Evolutionary conservation across 169 alveolate species (phyloP).

Genomic region (Eimeria falciformis): DNA sequence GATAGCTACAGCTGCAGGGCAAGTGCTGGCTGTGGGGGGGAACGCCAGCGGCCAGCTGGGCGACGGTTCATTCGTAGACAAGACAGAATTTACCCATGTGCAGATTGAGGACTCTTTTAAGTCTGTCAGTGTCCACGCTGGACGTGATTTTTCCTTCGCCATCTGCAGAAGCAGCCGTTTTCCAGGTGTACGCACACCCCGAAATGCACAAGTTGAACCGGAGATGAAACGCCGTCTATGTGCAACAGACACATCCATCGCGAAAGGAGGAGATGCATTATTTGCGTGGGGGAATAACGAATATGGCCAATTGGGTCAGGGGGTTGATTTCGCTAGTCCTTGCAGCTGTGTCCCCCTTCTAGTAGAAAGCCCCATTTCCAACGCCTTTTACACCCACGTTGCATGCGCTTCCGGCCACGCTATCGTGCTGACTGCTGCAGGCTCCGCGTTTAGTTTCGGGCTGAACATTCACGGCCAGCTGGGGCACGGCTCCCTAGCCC

Average conservation of each 20-base stretch:
- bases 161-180: neutral
- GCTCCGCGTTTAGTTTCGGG: neutral
- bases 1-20: neutral
- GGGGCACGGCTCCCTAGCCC: neutral
- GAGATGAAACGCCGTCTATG: no score
- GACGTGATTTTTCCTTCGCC: neutral
- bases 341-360: neutral
- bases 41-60: neutral
- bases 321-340: neutral
- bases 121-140: neutral
- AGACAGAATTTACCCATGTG: neutral
- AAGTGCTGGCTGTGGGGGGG: neutral
- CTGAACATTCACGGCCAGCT: neutral
- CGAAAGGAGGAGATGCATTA: neutral
- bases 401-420: neutral
- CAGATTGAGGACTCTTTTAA: neutral
- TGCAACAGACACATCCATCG: no score
- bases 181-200: no score
- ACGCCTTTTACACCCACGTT: neutral
- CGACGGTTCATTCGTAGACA: no score
- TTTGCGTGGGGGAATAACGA: neutral
- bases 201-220: no score
- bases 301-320: neutral
- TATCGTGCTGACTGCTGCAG: neutral
- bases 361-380: neutral